A percentile compares a stretch with the other conserved stretches of the same genome.
Evolutionary conservation across 1,284 basidiomycete species (phyloP).

Genomic region (Ganoderma lingzhi): DNA sequence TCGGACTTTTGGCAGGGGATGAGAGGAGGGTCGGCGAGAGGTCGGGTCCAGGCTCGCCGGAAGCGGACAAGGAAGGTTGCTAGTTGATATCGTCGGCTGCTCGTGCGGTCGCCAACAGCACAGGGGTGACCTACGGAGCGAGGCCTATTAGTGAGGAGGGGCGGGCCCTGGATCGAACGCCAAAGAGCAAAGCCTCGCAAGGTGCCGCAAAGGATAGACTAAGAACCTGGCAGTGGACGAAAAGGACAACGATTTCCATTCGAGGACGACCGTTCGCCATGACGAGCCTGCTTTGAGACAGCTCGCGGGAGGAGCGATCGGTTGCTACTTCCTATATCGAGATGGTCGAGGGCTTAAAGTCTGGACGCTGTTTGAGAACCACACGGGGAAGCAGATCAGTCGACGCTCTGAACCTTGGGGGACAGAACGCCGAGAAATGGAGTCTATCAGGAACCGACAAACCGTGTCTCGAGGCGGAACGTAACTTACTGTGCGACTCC

Average conservation of each 20-base stretch:
- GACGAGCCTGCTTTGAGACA: not conserved
- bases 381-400: not conserved
- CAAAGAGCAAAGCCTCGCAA: not conserved
- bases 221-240: not conserved
- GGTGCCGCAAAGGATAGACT: not conserved
- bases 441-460: not conserved
- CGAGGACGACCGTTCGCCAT: not conserved
- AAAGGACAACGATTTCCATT: conserved; percentile 3
- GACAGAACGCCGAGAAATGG: not conserved
- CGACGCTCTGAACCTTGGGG: not conserved
- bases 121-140: not conserved
- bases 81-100: not conserved
- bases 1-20: not conserved
- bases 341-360: not conserved
- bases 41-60: not conserved
- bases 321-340: not conserved
- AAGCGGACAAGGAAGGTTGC: not conserved
- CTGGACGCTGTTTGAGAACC: conserved; percentile 4
- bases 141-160: not conserved
- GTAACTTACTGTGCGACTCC: not conserved
- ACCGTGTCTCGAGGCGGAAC: not conserved
- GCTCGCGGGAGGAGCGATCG: not conserved
- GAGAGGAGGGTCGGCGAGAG: not conserved
- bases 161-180: not conserved
- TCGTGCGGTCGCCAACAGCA: not conserved